Evolutionary conservation across 768 basidiomycete genomes (phyloP).

Genomic region (Cyathus striatus): DNA sequence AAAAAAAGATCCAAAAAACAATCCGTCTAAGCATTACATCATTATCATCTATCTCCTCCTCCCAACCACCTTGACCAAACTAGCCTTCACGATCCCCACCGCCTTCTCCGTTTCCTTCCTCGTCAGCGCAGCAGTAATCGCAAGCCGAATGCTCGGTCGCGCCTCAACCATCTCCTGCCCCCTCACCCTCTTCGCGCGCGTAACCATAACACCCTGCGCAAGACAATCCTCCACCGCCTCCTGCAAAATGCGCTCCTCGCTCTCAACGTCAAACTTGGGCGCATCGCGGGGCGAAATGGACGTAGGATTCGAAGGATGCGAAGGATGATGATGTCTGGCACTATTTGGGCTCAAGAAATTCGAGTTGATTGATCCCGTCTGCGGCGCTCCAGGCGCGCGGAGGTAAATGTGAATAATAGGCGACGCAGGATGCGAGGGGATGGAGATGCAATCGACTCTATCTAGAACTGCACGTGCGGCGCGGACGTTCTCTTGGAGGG

Average conservation of each 20-base stretch:
- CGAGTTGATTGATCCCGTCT: constrained; percentile 6
- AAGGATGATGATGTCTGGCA: constrained; percentile 31
- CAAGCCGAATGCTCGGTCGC: constrained; percentile 82
- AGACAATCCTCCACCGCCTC: constrained; percentile 89
- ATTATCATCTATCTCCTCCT: constrained; percentile 38
- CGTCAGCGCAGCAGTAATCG: constrained; percentile 70
- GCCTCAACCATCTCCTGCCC: constrained; percentile 83
- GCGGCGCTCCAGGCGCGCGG: constrained; percentile 26
- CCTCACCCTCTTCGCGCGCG: constrained; percentile 74
- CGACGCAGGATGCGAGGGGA: constrained; percentile 82
- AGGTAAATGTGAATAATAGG: constrained; percentile 86
- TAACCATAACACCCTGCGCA: constrained; percentile 79
- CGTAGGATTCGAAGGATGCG: constrained; percentile 47
- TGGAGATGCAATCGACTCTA: constrained; percentile 71
- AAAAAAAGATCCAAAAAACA: too few species aligned
- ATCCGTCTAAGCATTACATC: background rate
- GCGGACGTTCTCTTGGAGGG: constrained; percentile 78
- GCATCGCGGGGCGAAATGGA: constrained; percentile 43
- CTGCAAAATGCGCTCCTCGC: constrained; percentile 80
- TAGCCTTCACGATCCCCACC: constrained; percentile 63
- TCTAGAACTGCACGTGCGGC: constrained; percentile 79
- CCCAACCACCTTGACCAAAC: constrained; percentile 68
- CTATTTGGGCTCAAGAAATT: background rate
- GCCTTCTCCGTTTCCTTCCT: constrained; percentile 94
- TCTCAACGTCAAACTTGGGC: constrained; percentile 44